Evolutionary conservation across 768 basidiomycete genomes (phyloP).

Genomic region (Holtermannia corniformis): DNA sequence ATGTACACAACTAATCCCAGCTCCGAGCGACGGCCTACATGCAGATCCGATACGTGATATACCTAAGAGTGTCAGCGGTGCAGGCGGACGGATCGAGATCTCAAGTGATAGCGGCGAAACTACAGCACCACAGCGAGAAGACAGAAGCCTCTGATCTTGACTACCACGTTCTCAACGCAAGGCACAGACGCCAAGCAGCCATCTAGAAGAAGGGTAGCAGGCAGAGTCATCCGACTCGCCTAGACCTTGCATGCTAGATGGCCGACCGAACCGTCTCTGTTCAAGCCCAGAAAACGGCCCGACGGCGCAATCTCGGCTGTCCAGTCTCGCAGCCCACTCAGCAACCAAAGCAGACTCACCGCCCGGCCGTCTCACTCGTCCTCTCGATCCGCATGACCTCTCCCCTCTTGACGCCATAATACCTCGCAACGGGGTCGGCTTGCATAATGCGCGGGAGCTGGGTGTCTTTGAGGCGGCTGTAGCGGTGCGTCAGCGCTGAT

Average conservation of each 20-base stretch:
- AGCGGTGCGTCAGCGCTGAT: conserved; percentile 5
- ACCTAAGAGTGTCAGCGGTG: conserved; percentile 10
- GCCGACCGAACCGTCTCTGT: too few relatives aligned
- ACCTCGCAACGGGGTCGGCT: conserved; percentile 93
- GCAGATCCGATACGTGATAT: conserved; percentile 39
- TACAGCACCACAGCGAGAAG: too few relatives aligned
- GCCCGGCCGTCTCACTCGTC: conserved; percentile 88
- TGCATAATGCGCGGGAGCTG: conserved; percentile 95
- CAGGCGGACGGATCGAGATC: too few relatives aligned
- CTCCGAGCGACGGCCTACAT: conserved; percentile 14
- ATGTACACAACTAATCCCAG: background rate
- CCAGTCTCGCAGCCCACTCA: background rate
- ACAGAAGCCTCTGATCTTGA: too few relatives aligned
- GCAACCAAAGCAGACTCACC: conserved; percentile 25
- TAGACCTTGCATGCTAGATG: too few relatives aligned
- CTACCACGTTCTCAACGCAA: too few relatives aligned
- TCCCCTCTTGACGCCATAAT: conserved; percentile 89
- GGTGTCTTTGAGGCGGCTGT: conserved; percentile 90
- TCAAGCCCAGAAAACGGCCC: too few relatives aligned
- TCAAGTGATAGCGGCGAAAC: too few relatives aligned
- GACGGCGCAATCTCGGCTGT: too few relatives aligned
- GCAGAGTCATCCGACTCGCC: too few relatives aligned
- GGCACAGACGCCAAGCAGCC: too few relatives aligned
- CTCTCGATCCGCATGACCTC: conserved; percentile 98
- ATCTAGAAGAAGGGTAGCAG: too few relatives aligned